Evolutionary conservation across 2,329 filamentous ascomycete species (phyloP), one percentile per base, ranked within the genome.

Genomic region (Sporothrix pseudoabietina): DNA sequence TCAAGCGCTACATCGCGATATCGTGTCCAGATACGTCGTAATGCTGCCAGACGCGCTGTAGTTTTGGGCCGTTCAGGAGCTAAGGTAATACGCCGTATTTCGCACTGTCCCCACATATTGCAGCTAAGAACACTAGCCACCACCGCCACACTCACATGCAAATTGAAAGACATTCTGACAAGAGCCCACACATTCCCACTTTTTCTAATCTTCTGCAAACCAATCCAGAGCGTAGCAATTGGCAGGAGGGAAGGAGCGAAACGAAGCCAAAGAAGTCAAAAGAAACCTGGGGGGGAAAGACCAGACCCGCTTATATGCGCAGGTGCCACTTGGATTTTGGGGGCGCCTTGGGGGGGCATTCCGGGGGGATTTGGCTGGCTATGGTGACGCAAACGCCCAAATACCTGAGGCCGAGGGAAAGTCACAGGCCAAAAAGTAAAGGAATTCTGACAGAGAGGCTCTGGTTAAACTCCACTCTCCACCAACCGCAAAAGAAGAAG

Each of bases 131-230:
- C 59, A 52, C 61, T 22, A 54, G 69, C 66, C 71, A 73, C 57
- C 72, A 74, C 68, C 65, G 74, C 74, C 74, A 76, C 75, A 74
- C 69, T 76, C 75, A 76, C 75, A 76, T 76, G 75, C 71, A 52
- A 65, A 61, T 39, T 16, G 1, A 5, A 54, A 4, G 2, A n/a
- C 16, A 19, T 9, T 30, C 7, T 35, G 14, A 14, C 26, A 35
- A 14, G 12, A 16, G 12, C 14, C 47, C 26, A 68, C 22, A 44
- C 19, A 12, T 16, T 49, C 22, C 41, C 47, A 14, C 55, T 68
- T 57, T 61, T 68, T 47, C 47, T 49, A 1, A 0, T n/a, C n/a
- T 41, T 30, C 44, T 47, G 22, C 65, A 69, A 52, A n/a, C 61
- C 61, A 69, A 52, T 69, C 41, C 65, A 52, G 19, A 9, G 47